Evolutionary conservation across 768 basidiomycete species (phyloP), one percentile per base, ranked within the genome.

Genomic region (Podaxis sp.): DNA sequence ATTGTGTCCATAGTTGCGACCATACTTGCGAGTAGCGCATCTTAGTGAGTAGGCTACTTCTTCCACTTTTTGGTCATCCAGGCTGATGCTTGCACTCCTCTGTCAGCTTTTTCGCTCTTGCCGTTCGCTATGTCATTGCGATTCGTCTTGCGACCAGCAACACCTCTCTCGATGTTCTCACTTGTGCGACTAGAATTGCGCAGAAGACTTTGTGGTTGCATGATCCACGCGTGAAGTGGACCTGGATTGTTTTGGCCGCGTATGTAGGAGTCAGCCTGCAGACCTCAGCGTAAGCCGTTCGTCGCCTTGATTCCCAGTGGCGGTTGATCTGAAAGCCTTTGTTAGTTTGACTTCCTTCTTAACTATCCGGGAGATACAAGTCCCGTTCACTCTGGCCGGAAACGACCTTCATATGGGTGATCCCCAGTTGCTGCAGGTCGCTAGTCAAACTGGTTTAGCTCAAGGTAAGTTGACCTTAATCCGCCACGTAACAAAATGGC

Each of bases 101-200:
- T 11, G 12, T 13, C 48, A 50, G 58, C 49, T 40, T 50, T 13
- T 51, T 59, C 22, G 24, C 58, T 38, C 37, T 38, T 2, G 58
- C 58, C 5, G 58, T 59, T 38, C 48, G 58, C 10, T 59, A 50
- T 40, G 36, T 51, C 20, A 59, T 59, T 17, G 49, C 48, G 30
- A 37, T 59, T 6, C 58, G 36, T 15, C 49, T 59, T 12, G 48
- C 30, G 1, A 40, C 37, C 13, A 11, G 37, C 3, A 15, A 30
- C n/a, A 59, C 58, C 26, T 59, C 58, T 7, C 48, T 59, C 1
- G 36, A 51, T 15, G 49, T 15, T 3, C 49, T 59, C 4, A 51
- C 58, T 33, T 50, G 46, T 15, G 58, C 58, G 26, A 59, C 33
- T 37, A 46, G 36, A 12, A 51, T 59, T 26, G 58, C 49, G 7